Evolutionary conservation across 164 flowering plant genomes (phyloP).

Genomic region (Pachysandra terminalis): DNA sequence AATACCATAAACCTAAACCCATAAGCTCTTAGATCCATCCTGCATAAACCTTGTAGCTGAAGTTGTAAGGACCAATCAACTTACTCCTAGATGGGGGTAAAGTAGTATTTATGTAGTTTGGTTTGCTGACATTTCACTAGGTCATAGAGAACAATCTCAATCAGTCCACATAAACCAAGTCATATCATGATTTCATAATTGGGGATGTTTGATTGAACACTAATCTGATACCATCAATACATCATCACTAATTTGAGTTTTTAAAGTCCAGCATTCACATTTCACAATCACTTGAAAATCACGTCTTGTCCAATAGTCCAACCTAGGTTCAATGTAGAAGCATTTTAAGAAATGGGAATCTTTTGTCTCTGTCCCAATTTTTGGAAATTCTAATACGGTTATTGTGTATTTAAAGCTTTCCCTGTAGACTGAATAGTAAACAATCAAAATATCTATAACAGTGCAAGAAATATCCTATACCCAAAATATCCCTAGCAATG

Average conservation of each 20-base stretch:
- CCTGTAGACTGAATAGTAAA: not conserved
- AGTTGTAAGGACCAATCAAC: too few species aligned
- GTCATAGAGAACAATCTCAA: not conserved
- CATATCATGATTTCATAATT: not conserved
- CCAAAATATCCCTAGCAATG: not conserved
- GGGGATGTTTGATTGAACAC: not conserved
- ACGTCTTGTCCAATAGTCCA: too few species aligned
- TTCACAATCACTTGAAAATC: slow-evolving; percentile 3
- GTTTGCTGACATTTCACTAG: not conserved
- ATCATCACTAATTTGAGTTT: not conserved
- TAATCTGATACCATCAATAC: slow-evolving; percentile 1
- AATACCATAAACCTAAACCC: too few species aligned
- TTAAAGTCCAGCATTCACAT: not conserved
- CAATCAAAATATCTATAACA: not conserved
- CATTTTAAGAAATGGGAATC: not conserved
- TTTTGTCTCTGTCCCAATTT: not conserved
- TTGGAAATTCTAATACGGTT: not conserved
- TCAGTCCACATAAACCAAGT: slow-evolving; percentile 1
- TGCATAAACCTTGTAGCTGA: too few species aligned
- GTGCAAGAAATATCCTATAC: too few species aligned
- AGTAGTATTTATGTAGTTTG: not conserved
- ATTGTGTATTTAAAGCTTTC: not conserved
- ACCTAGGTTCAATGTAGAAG: not conserved
- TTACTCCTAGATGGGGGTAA: too few species aligned
- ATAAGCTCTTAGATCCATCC: too few species aligned